Conservation (phyloP, 2,329 filamentous ascomycete species). For the Neonectria hederae region DNA sequence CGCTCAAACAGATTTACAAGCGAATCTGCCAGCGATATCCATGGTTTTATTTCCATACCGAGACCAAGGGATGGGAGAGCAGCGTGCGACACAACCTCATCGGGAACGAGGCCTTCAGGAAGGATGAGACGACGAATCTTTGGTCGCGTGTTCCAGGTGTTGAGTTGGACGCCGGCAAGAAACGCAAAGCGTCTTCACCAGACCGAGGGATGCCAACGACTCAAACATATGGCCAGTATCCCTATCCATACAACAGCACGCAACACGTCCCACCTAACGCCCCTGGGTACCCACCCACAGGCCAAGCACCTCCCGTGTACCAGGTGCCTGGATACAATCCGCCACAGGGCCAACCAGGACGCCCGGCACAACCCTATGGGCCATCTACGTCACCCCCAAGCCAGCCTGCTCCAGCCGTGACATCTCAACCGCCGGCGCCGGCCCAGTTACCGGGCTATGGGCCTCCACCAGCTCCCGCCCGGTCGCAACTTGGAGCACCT, state of each 20-base stretch:
- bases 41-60: conserved; percentile 68
- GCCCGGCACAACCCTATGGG: conserved; percentile 45
- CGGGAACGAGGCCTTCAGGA: conserved; percentile 68
- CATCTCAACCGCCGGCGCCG: conserved; percentile 46
- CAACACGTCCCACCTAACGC: conserved; percentile 48
- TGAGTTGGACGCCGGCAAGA: conserved; percentile 69
- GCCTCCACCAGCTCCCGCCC: conserved; percentile 49
- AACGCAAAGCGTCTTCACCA: conserved; percentile 64
- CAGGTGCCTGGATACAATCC: conserved; percentile 47
- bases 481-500: conserved; percentile 44
- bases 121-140: conserved; percentile 64
- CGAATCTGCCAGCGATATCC: conserved; percentile 67
- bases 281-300: conserved; percentile 46
- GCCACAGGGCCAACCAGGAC: conserved; percentile 43
- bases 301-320: conserved; percentile 48
- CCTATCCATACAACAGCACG: conserved; percentile 47
- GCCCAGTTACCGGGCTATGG: conserved; percentile 49
- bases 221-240: conserved; percentile 50
- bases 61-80: conserved; percentile 73
- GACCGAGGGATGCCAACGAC: conserved; percentile 56
- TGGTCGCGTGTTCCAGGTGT: conserved; percentile 68
- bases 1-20: conserved; percentile 71
- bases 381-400: conserved; percentile 42
- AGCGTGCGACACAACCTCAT: conserved; percentile 72
- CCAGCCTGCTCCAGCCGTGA: conserved; percentile 36